Percentiles rank a stretch among this genome's conserved stretches.
Evolutionary conservation across 1,139 yeast genomes (phyloP).

Genomic region (Geotrichum candidum): DNA sequence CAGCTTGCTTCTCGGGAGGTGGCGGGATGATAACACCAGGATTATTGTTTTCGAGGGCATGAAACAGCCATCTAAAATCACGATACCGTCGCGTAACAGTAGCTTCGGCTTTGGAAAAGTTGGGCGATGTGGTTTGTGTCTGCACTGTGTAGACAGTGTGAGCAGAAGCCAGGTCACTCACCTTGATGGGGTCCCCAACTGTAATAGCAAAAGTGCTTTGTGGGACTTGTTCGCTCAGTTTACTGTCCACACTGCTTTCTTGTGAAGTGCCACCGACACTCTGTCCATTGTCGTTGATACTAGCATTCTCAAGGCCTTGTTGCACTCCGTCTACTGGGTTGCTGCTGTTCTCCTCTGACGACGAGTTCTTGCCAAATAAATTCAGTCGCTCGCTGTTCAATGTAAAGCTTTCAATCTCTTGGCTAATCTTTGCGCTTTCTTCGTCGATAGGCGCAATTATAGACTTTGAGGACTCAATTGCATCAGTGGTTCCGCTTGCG

Average conservation of each 20-base stretch:
- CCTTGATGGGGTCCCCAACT: slow-evolving; percentile 88
- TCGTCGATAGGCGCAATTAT: neutral
- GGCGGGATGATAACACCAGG: slow-evolving; percentile 94
- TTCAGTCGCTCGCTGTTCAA: slow-evolving; percentile 17
- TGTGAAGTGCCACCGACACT: neutral
- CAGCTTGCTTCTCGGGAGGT: slow-evolving; percentile 92
- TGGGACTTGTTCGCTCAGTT: neutral
- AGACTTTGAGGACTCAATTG: neutral
- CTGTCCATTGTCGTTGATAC: neutral
- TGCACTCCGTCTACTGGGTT: neutral
- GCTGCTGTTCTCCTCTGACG: neutral
- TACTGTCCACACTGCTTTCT: neutral
- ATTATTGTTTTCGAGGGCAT: slow-evolving; percentile 77
- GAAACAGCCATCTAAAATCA: slow-evolving; percentile 84
- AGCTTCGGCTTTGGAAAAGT: slow-evolving; percentile 35
- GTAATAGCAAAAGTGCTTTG: slow-evolving; percentile 47
- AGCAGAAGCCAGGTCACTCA: slow-evolving; percentile 83
- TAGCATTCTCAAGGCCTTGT: neutral
- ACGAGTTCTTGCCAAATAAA: slow-evolving; percentile 13
- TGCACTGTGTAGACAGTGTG: slow-evolving; percentile 83
- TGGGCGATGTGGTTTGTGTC: slow-evolving; percentile 46
- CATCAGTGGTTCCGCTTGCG: neutral
- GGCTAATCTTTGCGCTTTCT: slow-evolving; percentile 8
- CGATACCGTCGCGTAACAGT: slow-evolving; percentile 70
- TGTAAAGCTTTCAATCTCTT: slow-evolving; percentile 16